Evolutionary conservation across 1,284 basidiomycete genomes (phyloP).

Genomic region (Moesziomyces globuligerus): DNA sequence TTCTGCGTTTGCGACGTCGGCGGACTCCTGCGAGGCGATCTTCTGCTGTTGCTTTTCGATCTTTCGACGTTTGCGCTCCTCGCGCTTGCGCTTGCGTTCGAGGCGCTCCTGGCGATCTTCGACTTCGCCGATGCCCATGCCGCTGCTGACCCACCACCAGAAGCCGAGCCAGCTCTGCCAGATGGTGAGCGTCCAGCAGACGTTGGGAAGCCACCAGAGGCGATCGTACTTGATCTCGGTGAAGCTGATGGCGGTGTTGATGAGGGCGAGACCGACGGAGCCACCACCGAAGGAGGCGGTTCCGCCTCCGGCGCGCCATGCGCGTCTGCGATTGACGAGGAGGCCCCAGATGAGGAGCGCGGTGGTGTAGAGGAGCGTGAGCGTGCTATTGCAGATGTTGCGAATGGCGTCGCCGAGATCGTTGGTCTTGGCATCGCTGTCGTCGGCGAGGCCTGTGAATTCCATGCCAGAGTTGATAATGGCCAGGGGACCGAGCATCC

Average conservation of each 20-base stretch:
- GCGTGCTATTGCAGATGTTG: constrained; percentile 93
- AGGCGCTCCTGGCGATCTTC: constrained; percentile 61
- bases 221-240: constrained; percentile 64
- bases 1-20: constrained; percentile 26
- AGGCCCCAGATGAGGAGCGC: constrained; percentile 93
- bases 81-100: constrained; percentile 50
- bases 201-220: constrained; percentile 64
- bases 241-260: constrained; percentile 65
- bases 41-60: constrained; percentile 45
- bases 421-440: constrained; percentile 69
- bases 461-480: constrained; percentile 85
- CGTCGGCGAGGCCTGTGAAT: constrained; percentile 77
- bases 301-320: constrained; percentile 90
- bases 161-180: constrained; percentile 68
- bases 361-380: constrained; percentile 90
- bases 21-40: constrained; percentile 27
- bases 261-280: constrained; percentile 56
- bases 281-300: constrained; percentile 88
- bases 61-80: constrained; percentile 48
- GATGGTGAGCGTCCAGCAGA: constrained; percentile 64
- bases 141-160: constrained; percentile 68
- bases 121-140: constrained; percentile 67
- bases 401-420: constrained; percentile 80
- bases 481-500: constrained; percentile 87
- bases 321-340: constrained; percentile 85